Percentiles rank a stretch among this genome's conserved stretches.
Evolutionary conservation across 1,284 basidiomycete species (phyloP).

Genomic region (Tremellales sp.): DNA sequence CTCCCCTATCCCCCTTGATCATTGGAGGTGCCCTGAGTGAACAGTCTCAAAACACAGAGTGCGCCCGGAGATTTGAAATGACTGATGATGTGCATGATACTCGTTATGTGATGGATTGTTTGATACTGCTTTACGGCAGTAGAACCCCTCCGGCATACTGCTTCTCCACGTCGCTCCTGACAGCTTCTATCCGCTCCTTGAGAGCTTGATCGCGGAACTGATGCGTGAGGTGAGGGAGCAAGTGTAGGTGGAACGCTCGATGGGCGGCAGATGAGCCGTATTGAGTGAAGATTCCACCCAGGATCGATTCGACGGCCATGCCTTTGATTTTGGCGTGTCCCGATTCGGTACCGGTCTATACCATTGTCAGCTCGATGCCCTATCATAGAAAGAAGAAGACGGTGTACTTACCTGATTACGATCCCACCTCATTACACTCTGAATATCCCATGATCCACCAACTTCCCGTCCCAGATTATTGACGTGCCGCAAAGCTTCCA

Average conservation of each 20-base stretch:
- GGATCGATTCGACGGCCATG: slow-evolving; percentile 38
- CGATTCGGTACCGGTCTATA: slow-evolving; percentile 21
- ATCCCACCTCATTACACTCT: slow-evolving; percentile 43
- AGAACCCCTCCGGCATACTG: background rate
- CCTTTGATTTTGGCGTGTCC: slow-evolving; percentile 34
- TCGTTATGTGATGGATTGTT: background rate
- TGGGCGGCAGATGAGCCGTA: slow-evolving; percentile 46
- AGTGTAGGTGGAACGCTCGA: slow-evolving; percentile 41
- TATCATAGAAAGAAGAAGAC: background rate
- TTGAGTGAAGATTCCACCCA: slow-evolving; percentile 43
- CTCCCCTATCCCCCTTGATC: no score
- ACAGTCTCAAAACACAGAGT: no score
- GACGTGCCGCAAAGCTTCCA: slow-evolving; percentile 33
- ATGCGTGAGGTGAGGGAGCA: slow-evolving; percentile 34
- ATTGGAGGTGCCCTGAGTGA: no score
- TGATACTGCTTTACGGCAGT: background rate
- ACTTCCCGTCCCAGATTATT: slow-evolving; percentile 40
- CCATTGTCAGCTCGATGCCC: background rate
- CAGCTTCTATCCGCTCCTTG: slow-evolving; percentile 22
- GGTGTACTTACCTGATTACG: slow-evolving; percentile 37
- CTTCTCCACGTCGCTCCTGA: slow-evolving; percentile 15
- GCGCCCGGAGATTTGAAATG: no score
- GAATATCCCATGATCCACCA: slow-evolving; percentile 36
- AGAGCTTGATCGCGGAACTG: slow-evolving; percentile 40
- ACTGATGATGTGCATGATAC: background rate